Evolutionary conservation across 805 yeast genomes (phyloP), one percentile per base, ranked within the genome.

Genomic region (Sugiyamaella floridensis): DNA sequence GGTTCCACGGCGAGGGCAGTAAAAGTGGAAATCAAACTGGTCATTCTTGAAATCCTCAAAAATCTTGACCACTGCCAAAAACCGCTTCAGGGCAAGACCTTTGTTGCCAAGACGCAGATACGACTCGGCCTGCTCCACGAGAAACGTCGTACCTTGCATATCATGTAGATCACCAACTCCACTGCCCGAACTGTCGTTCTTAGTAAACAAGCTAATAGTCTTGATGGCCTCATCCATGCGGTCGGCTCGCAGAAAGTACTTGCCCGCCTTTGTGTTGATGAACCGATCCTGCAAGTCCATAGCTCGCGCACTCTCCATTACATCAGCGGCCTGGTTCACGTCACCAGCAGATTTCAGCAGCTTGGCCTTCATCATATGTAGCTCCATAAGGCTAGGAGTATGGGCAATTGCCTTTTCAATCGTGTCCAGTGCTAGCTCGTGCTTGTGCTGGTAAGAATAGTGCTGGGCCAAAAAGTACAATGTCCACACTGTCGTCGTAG

Each of bases 21-120:
- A 93, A 45, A 86, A 83, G 67, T 93, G 98, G 83, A 92, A 93
- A 67, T 93, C 99, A 58, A 85, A 77, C 71, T 93, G 97, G 65
- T 93, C 99, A 56, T 79, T 80, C 63, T 75, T 79, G 69, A 82
- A 89, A 50, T 81, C 85, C 44, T 80, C 76, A 68, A 82, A 89
- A 29, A 86, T 78, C 55, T 81, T 80, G 48, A 81, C 72, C 45
- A 89, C 76, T 1, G 88, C 82, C 43, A 72, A 67, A 65, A 77
- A 87, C 62, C 98, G 78, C 69, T 93, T 93, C 57, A 89, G 71
- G 0, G 97, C 81, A 58, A 93, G 70, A 0, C 95, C 96, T 22
- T 68, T 72, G 47, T 77, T 69, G 58, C 80, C 85, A 43, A 80
- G 62, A 61, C 97, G 79, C 49, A 71, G 67, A 60, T 87, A 89